Evolutionary conservation across 1,284 basidiomycete genomes (phyloP), one percentile per base, ranked within the genome.

Genomic region (Pyrrhoderma lamaoense): DNA sequence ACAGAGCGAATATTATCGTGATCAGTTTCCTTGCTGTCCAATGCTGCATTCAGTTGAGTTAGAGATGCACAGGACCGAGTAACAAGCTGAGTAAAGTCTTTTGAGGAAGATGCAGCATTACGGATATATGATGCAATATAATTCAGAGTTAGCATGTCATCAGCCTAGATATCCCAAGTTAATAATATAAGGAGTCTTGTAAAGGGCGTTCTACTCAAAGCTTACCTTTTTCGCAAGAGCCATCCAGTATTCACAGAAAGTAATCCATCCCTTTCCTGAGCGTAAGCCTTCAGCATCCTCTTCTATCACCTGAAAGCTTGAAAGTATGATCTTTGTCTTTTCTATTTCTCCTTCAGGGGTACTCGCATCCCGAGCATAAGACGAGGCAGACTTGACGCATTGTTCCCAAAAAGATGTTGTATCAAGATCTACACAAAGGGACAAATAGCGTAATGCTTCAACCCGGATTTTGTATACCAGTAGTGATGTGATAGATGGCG

Each of bases 181-280:
- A 11, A 31, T 14, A 25, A n/a, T n/a, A n/a, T n/a, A n/a, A n/a
- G n/a, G n/a, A n/a, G n/a, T n/a, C n/a, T n/a, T n/a, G n/a, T n/a
- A n/a, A n/a, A n/a, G n/a, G n/a, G n/a, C n/a, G n/a, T n/a, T n/a
- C n/a, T n/a, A n/a, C n/a, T n/a, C n/a, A n/a, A n/a, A n/a, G n/a
- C 60, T 38, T 49, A 77, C 80, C 64, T 67, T 68, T 59, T 72
- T 73, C 1, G 79, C 77, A 55, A 80, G 72, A 23, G 61, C 65
- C 58, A 75, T 71, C 76, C 79, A 80, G 51, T 75, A 77, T 57
- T 87, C 82, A 60, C 84, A 86, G 61, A 84, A 80, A 3, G 67
- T 67, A 9, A 78, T 56, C 58, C 83, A 88, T 0, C 70, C 67
- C 27, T 67, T 71, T 1, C 76, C 77, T 52, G 74, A 72, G 42